Evolutionary conservation across 2,329 filamentous ascomycete genomes (phyloP).

Genomic region (Lachnellula hyalina): DNA sequence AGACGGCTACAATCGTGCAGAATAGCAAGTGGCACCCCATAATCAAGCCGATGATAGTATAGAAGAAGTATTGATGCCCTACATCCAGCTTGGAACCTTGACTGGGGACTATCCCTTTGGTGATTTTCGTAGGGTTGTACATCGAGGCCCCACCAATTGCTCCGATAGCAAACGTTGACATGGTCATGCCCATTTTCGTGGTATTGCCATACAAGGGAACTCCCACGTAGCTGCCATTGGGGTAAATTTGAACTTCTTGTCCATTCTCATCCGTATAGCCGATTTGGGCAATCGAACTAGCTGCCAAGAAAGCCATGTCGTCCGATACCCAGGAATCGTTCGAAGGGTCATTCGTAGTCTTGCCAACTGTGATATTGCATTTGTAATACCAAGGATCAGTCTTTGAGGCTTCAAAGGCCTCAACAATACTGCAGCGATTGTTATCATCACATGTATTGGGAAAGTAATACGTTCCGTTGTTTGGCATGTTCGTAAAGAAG

Average conservation of each 20-base stretch:
- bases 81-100: slow-evolving; percentile 28
- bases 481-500: slow-evolving; percentile 32
- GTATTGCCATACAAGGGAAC: slow-evolving; percentile 28
- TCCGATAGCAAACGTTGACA: slow-evolving; percentile 35
- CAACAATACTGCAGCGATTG: slow-evolving; percentile 26
- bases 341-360: slow-evolving; percentile 30
- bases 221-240: slow-evolving; percentile 37
- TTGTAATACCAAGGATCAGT: slow-evolving; percentile 37
- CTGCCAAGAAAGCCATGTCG: slow-evolving; percentile 32
- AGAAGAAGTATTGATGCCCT: slow-evolving; percentile 41
- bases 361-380: slow-evolving; percentile 35
- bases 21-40: slow-evolving; percentile 21
- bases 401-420: slow-evolving; percentile 36
- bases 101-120: slow-evolving; percentile 13
- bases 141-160: slow-evolving; percentile 20
- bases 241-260: slow-evolving; percentile 36
- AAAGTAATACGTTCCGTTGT: neutral
- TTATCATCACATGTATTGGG: slow-evolving; percentile 14
- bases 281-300: slow-evolving; percentile 37
- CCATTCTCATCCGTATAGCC: slow-evolving; percentile 30
- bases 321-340: slow-evolving; percentile 30
- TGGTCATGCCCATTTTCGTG: slow-evolving; percentile 32
- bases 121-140: slow-evolving; percentile 13
- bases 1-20: slow-evolving; percentile 20
- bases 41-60: slow-evolving; percentile 32